Percentiles rank a stretch among this genome's conserved stretches.
Evolutionary conservation across 208 protist genomes (phyloP).

Genomic region (Hexamita inflata): DNA sequence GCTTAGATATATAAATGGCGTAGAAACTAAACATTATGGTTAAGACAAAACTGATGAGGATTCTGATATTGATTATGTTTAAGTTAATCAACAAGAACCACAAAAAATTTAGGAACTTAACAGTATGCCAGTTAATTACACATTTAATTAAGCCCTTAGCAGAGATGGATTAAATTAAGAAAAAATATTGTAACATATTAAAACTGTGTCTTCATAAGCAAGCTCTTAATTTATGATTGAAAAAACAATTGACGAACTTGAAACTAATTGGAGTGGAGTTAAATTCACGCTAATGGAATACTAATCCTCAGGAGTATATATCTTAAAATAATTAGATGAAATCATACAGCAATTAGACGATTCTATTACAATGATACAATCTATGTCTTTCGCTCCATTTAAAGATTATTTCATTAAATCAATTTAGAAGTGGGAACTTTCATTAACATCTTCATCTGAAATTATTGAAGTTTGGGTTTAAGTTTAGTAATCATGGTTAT

Average conservation of each 20-base stretch:
- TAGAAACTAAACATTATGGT: not conserved
- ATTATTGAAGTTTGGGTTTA: constrained; percentile 51
- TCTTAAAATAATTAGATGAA: constrained; percentile 60
- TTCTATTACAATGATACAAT: constrained; percentile 50
- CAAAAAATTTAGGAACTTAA: not conserved
- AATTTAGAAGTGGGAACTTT: constrained; percentile 50
- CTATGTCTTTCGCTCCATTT: constrained; percentile 69
- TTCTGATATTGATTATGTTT: constrained; percentile 6
- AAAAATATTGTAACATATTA: constrained; percentile 70
- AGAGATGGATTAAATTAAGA: constrained; percentile 39
- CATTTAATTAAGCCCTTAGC: constrained; percentile 36
- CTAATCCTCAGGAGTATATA: constrained; percentile 21
- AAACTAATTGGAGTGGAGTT: constrained; percentile 65
- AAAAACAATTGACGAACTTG: constrained; percentile 50
- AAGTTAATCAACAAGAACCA: too few relatives aligned
- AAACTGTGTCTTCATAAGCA: constrained; percentile 68
- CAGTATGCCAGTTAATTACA: not conserved
- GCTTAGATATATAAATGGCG: constrained; percentile 20
- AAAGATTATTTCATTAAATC: constrained; percentile 51
- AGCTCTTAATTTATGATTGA: constrained; percentile 64
- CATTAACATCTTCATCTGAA: constrained; percentile 48
- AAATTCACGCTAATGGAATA: constrained; percentile 26
- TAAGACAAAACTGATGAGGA: too few relatives aligned
- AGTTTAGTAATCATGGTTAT: constrained; percentile 41
- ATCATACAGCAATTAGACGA: constrained; percentile 68